Evolutionary conservation across 2,329 filamentous ascomycete species (phyloP).

Genomic region (Ambrosiella cleistominuta): DNA sequence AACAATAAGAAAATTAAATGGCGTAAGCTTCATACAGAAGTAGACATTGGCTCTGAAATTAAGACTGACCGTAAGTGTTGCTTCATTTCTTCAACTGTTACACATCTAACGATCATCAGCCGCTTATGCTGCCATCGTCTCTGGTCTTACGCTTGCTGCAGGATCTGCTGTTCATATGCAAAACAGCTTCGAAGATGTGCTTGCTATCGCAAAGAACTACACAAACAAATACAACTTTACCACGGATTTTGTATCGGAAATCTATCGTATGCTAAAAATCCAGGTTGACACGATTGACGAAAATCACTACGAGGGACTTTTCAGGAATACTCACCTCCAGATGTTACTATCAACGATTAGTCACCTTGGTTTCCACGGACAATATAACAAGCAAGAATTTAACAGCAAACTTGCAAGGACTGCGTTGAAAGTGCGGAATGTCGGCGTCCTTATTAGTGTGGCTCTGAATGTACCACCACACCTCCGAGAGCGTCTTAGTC

Average conservation of each 20-base stretch:
- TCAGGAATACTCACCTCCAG: conserved; percentile 56
- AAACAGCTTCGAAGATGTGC: conserved; percentile 49
- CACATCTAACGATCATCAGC: conserved; percentile 20
- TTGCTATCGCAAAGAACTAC: conserved; percentile 46
- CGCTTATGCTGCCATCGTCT: conserved; percentile 39
- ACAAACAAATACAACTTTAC: conserved; percentile 30
- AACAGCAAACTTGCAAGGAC: conserved; percentile 59
- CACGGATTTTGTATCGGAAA: conserved; percentile 44
- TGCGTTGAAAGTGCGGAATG: conserved; percentile 56
- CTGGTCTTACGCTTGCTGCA: conserved; percentile 38
- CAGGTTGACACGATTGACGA: conserved; percentile 72
- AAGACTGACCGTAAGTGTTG: conserved; percentile 8
- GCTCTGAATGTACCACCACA: conserved; percentile 37
- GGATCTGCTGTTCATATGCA: conserved; percentile 28
- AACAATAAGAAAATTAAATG: conserved; percentile 43
- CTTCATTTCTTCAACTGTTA: neutral
- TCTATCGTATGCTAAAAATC: conserved; percentile 52
- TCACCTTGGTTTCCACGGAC: conserved; percentile 55
- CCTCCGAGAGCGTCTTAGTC: conserved; percentile 37
- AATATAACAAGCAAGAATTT: conserved; percentile 42
- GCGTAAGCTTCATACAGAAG: conserved; percentile 35
- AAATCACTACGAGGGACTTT: conserved; percentile 49
- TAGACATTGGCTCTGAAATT: conserved; percentile 25
- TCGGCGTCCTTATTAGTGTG: conserved; percentile 47
- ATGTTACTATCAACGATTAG: conserved; percentile 64